A percentile compares a stretch with the other conserved stretches of the same genome.
phyloP scores from a whole-genome alignment of 2,329 filamentous ascomycete genomes.

The Neoscytalidium dimidiatum region DNA sequence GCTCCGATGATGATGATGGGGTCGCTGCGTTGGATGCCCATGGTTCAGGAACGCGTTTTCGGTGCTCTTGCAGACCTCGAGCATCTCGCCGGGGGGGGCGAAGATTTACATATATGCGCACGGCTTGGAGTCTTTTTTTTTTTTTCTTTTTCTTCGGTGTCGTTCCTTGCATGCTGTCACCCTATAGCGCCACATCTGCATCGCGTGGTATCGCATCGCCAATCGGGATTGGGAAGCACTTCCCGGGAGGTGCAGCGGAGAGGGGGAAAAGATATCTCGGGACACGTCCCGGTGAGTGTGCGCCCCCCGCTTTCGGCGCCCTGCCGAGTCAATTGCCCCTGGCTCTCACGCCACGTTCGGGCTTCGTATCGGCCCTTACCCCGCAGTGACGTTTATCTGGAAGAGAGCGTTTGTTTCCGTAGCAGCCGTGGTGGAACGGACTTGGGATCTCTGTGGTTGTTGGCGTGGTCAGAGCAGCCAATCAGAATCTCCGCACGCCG shows the following conservation, averaged over 20 bases:
- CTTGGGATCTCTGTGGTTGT: not conserved
- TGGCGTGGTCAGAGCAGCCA: not conserved
- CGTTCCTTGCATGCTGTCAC: not conserved
- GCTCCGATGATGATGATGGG: slow-evolving; percentile 32
- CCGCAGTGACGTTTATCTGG: not conserved
- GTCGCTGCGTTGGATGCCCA: slow-evolving; percentile 27
- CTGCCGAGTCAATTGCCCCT: not conserved
- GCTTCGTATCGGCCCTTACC: not conserved
- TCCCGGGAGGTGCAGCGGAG: not conserved
- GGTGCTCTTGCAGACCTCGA: not conserved
- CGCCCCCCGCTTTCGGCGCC: not conserved
- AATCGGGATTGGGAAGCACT: not conserved
- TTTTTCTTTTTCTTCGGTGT: too few relatives aligned
- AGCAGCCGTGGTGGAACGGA: not conserved
- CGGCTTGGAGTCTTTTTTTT: too few relatives aligned
- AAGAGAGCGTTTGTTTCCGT: not conserved
- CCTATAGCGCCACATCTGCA: not conserved
- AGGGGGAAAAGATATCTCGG: not conserved
- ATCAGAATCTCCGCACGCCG: not conserved
- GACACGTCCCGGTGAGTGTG: not conserved
- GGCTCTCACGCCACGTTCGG: not conserved
- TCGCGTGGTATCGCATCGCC: too few relatives aligned
- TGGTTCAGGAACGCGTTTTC: slow-evolving; percentile 12
- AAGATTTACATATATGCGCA: not conserved
- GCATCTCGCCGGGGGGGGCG: not conserved